Percentiles rank a stretch among this genome's conserved stretches.
Evolutionary conservation across 371 early-diverging fungal genomes (phyloP).

Genomic region (Mortierella sp.): DNA sequence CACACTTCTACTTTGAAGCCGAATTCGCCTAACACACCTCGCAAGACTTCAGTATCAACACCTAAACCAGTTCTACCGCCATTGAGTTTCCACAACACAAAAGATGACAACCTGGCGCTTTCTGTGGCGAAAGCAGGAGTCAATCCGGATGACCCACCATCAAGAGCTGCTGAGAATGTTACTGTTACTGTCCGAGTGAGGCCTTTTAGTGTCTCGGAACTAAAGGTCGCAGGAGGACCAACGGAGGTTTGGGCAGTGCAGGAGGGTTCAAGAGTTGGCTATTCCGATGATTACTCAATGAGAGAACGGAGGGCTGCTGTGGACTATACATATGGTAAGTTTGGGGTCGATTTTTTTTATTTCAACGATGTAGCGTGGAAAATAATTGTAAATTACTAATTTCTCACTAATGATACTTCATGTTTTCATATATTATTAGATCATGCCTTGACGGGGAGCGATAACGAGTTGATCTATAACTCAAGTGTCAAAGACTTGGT

Average conservation of each 20-base stretch:
- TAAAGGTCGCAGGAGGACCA: constrained; percentile 40
- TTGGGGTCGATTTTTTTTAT: background rate
- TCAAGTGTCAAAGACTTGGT: constrained; percentile 57
- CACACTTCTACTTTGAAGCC: background rate
- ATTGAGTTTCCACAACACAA: constrained; percentile 16
- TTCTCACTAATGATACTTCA: background rate
- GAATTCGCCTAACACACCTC: background rate
- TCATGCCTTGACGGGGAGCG: constrained; percentile 57
- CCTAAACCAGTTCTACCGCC: constrained; percentile 38
- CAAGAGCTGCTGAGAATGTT: constrained; percentile 35
- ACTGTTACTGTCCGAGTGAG: constrained; percentile 52
- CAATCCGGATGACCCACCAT: background rate
- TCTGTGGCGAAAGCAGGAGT: constrained; percentile 12
- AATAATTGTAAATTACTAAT: background rate
- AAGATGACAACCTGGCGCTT: constrained; percentile 8
- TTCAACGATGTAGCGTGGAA: background rate
- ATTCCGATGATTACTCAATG: constrained; percentile 42
- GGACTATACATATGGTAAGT: constrained; percentile 42
- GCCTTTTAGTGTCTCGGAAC: constrained; percentile 43
- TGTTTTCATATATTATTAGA: constrained; percentile 37
- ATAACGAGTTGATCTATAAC: constrained; percentile 59
- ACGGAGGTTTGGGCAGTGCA: constrained; percentile 48
- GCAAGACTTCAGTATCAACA: constrained; percentile 9
- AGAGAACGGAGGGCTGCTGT: constrained; percentile 27
- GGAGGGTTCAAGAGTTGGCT: constrained; percentile 29